Conservation (phyloP, 2,329 filamentous ascomycete genomes). For the Penicillium sp. region DNA sequence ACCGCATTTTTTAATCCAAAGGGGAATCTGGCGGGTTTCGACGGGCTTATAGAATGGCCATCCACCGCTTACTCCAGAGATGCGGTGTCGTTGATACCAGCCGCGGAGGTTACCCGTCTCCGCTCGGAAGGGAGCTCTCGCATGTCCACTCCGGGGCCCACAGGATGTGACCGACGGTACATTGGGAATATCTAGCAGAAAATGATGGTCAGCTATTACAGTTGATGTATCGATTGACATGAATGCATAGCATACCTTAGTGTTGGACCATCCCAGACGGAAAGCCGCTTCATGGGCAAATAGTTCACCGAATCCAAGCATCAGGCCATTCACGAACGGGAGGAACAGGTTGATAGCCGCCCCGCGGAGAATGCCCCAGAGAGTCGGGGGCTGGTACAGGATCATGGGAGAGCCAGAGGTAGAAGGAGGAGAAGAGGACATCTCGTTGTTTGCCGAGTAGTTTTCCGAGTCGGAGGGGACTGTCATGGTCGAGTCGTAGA, state of each 20-base stretch:
- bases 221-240: background rate
- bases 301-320: constrained; percentile 94
- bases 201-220: background rate
- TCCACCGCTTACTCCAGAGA: constrained; percentile 58
- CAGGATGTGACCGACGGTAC: constrained; percentile 59
- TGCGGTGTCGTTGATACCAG: constrained; percentile 60
- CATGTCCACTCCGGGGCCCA: constrained; percentile 80
- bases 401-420: constrained; percentile 38
- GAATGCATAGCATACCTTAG: constrained; percentile 63
- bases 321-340: constrained; percentile 95
- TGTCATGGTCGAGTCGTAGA: constrained; percentile 42
- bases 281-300: constrained; percentile 96
- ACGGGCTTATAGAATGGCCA: background rate
- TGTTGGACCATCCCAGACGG: constrained; percentile 84
- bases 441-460: constrained; percentile 42
- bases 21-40: background rate
- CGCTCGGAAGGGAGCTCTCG: constrained; percentile 58
- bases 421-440: constrained; percentile 32
- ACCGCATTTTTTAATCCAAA: background rate
- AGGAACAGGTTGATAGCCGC: constrained; percentile 93
- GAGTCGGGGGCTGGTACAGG: constrained; percentile 80
- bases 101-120: constrained; percentile 44
- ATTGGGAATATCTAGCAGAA: constrained; percentile 51
- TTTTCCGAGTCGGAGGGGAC: constrained; percentile 47
- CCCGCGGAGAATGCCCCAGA: constrained; percentile 79